phyloP scores from a whole-genome alignment of 2,329 filamentous ascomycete genomes.

The Grosmannia penicillata region DNA sequence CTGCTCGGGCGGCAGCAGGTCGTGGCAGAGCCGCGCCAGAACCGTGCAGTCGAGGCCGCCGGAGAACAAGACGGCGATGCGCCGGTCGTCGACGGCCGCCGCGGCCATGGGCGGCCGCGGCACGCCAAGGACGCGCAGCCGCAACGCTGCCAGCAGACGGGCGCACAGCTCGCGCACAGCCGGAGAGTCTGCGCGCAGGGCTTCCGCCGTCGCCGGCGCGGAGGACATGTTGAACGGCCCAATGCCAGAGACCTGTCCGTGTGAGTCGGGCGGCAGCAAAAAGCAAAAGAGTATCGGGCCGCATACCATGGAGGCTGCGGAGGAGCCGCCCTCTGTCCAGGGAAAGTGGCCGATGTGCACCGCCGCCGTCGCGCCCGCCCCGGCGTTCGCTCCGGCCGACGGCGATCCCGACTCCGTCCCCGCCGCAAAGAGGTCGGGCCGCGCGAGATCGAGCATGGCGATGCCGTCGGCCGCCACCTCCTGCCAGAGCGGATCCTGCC shows the following conservation, averaged over 20 bases:
- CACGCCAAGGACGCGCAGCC: constrained; percentile 48
- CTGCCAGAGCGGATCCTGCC: constrained; percentile 38
- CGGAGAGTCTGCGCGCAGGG: constrained; percentile 24
- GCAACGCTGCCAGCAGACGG: constrained; percentile 46
- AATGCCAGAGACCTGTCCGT: constrained; percentile 35
- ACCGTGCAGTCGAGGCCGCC: constrained; percentile 89
- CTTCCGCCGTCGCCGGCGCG: constrained; percentile 17
- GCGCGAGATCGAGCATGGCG: constrained; percentile 47
- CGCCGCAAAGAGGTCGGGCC: constrained; percentile 1
- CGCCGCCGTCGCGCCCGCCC: no score
- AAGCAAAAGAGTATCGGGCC: no score
- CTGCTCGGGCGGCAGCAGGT: constrained; percentile 54
- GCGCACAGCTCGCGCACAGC: constrained; percentile 38
- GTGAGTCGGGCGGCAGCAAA: no score
- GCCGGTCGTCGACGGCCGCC: constrained; percentile 22
- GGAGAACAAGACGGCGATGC: constrained; percentile 75
- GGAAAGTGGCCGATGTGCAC: not conserved
- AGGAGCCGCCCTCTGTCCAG: not conserved
- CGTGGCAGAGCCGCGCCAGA: constrained; percentile 65
- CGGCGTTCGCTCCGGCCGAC: no score
- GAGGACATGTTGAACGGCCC: constrained; percentile 32
- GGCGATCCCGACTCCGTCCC: not conserved
- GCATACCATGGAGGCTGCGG: no score
- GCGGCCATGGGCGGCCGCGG: constrained; percentile 27
- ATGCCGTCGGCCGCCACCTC: constrained; percentile 81